A percentile compares a stretch with the other conserved stretches of the same genome.
These are phyloP conservation scores for Saccharomyces hybrid DNA, from an alignment of 1,139 yeast genomes.

Conservation along the genomic window DNA sequence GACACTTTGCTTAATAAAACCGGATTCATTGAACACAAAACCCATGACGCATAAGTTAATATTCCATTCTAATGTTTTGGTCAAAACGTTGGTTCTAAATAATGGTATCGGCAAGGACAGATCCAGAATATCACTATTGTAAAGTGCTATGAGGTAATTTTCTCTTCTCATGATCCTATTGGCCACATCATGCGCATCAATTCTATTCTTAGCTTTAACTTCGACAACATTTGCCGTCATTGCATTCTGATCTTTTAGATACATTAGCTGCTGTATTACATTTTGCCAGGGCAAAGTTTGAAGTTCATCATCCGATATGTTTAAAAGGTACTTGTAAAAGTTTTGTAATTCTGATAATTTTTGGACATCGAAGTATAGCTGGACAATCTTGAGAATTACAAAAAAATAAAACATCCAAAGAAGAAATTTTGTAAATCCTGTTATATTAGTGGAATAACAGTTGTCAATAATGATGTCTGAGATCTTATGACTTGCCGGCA, in stretches of 20 bases:
- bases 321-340: conserved; percentile 47
- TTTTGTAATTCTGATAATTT: conserved; percentile 33
- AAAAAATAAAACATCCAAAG: conserved; percentile 56
- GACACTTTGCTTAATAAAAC: conserved; percentile 71
- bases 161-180: conserved; percentile 94
- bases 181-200: conserved; percentile 91
- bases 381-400: conserved; percentile 51
- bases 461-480: conserved; percentile 50
- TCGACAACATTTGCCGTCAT: conserved; percentile 43
- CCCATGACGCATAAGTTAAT: conserved; percentile 81
- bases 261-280: conserved; percentile 70
- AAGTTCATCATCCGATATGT: conserved; percentile 69
- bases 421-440: conserved; percentile 45
- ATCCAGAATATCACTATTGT: conserved; percentile 70
- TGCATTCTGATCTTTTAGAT: conserved; percentile 73
- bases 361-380: conserved; percentile 43
- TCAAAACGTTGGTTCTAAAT: conserved; percentile 42
- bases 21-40: conserved; percentile 73
- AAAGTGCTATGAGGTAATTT: conserved; percentile 82
- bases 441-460: conserved; percentile 47
- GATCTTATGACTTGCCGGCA: conserved; percentile 33
- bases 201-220: conserved; percentile 59
- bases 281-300: conserved; percentile 93
- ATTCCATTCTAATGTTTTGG: conserved; percentile 92
- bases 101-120: conserved; percentile 48